A percentile compares a stretch with the other conserved stretches of the same genome.
These are phyloP conservation scores for Cladorrhinum sp. DNA, from an alignment of 2,329 filamentous ascomycete species.

Conservation along the genomic window DNA sequence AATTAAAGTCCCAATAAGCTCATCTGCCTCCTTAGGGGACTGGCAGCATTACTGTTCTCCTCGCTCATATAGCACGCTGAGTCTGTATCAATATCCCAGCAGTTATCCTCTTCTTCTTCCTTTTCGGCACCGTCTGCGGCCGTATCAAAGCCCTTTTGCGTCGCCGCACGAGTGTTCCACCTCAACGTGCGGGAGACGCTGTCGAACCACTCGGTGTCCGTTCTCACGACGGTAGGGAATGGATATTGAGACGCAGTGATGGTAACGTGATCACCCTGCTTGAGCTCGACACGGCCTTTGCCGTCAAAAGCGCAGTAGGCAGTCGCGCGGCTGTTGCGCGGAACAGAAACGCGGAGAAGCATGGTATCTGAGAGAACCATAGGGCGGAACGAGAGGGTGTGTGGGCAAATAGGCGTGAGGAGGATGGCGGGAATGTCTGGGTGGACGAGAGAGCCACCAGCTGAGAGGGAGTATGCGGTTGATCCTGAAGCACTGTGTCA, in stretches of 20 bases:
- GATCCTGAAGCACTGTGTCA: conserved; percentile 50
- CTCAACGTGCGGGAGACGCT: conserved; percentile 86
- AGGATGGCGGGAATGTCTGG: conserved; percentile 96
- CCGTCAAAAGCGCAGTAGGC: conserved; percentile 98
- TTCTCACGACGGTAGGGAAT: conserved; percentile 91
- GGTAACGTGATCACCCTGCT: conserved; percentile 91
- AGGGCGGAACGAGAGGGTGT: conserved; percentile 92
- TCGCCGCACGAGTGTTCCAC: conserved; percentile 91
- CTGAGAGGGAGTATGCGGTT: conserved; percentile 94
- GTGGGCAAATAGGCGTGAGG: conserved; percentile 94
- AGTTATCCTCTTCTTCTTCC: conserved; percentile 56
- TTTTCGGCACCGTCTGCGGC: conserved; percentile 35
- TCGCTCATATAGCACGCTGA: conserved; percentile 69
- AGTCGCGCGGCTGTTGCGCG: conserved; percentile 79
- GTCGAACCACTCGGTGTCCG: conserved; percentile 92
- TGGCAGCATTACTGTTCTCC: conserved; percentile 65
- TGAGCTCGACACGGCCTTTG: conserved; percentile 90
- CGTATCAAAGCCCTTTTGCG: conserved; percentile 82
- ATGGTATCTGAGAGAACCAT: conserved; percentile 98
- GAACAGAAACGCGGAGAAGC: conserved; percentile 84
- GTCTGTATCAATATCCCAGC: conserved; percentile 94
- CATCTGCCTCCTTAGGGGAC: conserved; percentile 70
- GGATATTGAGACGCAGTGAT: conserved; percentile 95
- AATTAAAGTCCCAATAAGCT: conserved; percentile 55
- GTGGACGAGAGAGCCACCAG: conserved; percentile 91